These are phyloP conservation scores for Puccinia brachypodii DNA, from an alignment of 1,284 basidiomycete species.

Conservation along the genomic window DNA sequence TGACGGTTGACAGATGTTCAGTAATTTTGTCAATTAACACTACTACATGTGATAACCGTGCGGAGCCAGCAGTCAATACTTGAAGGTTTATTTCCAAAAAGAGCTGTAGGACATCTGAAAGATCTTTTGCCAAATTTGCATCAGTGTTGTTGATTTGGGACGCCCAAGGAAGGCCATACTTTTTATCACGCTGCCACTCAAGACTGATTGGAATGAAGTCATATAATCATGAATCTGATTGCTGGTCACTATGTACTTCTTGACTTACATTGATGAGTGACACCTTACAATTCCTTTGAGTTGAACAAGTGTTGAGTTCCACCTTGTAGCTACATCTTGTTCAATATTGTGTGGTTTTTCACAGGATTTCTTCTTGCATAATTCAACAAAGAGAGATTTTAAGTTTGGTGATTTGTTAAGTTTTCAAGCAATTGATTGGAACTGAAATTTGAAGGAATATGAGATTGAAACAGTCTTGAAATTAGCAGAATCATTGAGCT, in stretches of 20 bases:
- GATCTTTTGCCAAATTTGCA: neutral
- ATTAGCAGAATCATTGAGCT: neutral
- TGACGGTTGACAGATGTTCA: neutral
- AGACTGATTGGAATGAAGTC: neutral
- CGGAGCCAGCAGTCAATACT: neutral
- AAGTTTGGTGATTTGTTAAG: neutral
- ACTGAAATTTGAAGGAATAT: neutral
- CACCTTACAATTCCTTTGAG: neutral
- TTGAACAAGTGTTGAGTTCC: conserved; percentile 9
- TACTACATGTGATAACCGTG: conserved; percentile 4
- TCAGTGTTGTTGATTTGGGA: neutral
- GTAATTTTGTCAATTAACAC: neutral
- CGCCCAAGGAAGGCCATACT: neutral
- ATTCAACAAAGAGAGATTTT: neutral
- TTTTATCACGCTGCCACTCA: conserved; percentile 25
- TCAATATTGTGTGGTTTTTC: neutral
- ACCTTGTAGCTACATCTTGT: neutral
- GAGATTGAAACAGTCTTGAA: neutral
- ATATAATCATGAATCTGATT: neutral
- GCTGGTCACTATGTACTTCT: neutral
- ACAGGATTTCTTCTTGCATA: neutral
- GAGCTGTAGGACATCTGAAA: neutral
- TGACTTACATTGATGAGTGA: neutral
- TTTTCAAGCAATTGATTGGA: neutral
- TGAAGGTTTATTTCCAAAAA: conserved; percentile 5